Evolutionary conservation across 192 early-diverging fungal species (phyloP).

Genomic region (Obelidium mucronatum): DNA sequence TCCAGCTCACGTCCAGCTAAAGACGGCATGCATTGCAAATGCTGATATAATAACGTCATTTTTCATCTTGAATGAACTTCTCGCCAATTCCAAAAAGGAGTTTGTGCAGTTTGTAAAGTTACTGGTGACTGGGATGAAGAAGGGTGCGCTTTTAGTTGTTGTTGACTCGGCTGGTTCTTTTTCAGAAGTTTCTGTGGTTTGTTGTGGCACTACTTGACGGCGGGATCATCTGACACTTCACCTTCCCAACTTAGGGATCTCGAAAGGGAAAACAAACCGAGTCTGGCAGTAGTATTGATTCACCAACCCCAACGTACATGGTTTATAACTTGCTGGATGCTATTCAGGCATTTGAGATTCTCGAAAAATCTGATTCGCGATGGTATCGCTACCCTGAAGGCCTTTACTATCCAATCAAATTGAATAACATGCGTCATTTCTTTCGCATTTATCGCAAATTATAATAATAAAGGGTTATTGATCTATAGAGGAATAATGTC

Average conservation of each 20-base stretch:
- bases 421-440: constrained; percentile 95
- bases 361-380: constrained; percentile 72
- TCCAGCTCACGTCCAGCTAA: neutral
- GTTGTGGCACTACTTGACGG: neutral
- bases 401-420: constrained; percentile 76
- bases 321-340: constrained; percentile 87
- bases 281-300: neutral
- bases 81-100: constrained; percentile 72
- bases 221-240: neutral
- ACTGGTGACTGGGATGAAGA: constrained; percentile 68
- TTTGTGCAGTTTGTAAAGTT: constrained; percentile 80
- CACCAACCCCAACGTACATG: constrained; percentile 73
- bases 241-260: neutral
- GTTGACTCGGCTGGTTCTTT: constrained; percentile 95
- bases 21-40: constrained; percentile 43
- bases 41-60: constrained; percentile 83
- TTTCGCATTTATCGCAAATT: constrained; percentile 80
- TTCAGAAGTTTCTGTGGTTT: constrained; percentile 77
- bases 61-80: constrained; percentile 94
- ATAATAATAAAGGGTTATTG: constrained; percentile 42
- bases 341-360: constrained; percentile 69
- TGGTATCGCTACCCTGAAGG: constrained; percentile 68
- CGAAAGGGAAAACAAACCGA: neutral
- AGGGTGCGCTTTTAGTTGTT: constrained; percentile 76
- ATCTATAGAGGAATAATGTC: no score